Base-by-base conservation (phyloP, 2,329 filamentous ascomycete genomes). In the Cadophora sp. region DNA sequence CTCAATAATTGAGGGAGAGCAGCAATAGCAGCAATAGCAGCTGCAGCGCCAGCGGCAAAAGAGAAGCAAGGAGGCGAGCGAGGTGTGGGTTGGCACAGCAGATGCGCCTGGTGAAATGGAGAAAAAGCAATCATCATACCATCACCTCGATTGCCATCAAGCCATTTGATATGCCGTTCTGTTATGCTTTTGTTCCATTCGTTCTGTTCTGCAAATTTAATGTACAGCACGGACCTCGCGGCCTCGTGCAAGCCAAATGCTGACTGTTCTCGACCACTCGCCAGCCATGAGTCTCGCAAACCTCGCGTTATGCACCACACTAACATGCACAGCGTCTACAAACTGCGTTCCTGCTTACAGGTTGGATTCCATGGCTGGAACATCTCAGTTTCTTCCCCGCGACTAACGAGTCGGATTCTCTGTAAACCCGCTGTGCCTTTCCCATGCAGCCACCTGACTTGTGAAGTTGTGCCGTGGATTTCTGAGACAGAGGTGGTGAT, bases 1-100 rank as follows among this genome's bases (percentile, higher is more conserved):
- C 65, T 62, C 48, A 41, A 36, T 53, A 48, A 39, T 39, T 56
- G 53, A 56, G 51, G 13, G n/a, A 45, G n/a, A 20, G 9, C 27
- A 55, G 51, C 30, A 27, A n/a, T 16, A 33, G 13, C 53, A 47
- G 41, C 36, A 39, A 2, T 8, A 39, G 30, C 27, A 6, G 6
- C 6, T 30, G n/a, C 27, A 30, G 27, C 27, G 6, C 6, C 27
- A 30, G 27, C 27, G 27, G 27, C 27, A 30, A 30, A 30, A 30
- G 4, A 30, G 27, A 30, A 30, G 27, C 27, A 30, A 30, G 6
- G 27, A 30, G 27, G 27, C 27, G 27, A 30, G 27, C 27, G 27
- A 30, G 27, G 27, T 30, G 27, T 6, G 27, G 27, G 27, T 6
- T 30, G 27, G 53, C 39, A 56, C 27, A 58, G n/a, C 24, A 11